Evolutionary conservation across 2,329 filamentous ascomycete genomes (phyloP).

Genomic region (Dryadomyces quercus-mongolicae): DNA sequence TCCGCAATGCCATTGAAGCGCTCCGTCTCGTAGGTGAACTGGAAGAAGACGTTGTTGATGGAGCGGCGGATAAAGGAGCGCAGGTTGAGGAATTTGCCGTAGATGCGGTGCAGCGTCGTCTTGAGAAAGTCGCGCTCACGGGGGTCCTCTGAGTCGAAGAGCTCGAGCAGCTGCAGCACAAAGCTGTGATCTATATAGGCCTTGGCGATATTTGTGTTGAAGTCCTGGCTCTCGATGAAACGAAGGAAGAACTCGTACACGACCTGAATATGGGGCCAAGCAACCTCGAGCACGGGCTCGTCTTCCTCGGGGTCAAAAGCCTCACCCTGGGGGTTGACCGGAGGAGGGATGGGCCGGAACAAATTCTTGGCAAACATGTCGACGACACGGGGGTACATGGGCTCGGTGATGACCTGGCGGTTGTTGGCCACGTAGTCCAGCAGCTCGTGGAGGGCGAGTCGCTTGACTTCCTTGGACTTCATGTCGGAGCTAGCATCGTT

Average conservation of each 20-base stretch:
- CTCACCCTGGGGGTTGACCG: conserved; percentile 94
- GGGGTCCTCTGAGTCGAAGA: conserved; percentile 97
- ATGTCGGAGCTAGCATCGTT: conserved; percentile 97
- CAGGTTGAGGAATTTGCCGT: conserved; percentile 96
- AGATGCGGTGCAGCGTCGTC: conserved; percentile 94
- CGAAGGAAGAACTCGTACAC: conserved; percentile 98
- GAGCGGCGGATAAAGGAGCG: conserved; percentile 94
- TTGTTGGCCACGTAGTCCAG: conserved; percentile 98
- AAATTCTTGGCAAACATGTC: conserved; percentile 99
- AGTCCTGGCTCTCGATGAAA: conserved; percentile 98
- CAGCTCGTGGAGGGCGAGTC: conserved; percentile 86
- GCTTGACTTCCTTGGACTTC: conserved; percentile 99
- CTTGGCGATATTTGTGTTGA: conserved; percentile 99
- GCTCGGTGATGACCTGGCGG: conserved; percentile 93
- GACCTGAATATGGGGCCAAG: conserved; percentile 98
- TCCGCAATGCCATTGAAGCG: conserved; percentile 97
- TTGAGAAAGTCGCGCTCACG: conserved; percentile 95
- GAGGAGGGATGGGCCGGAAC: conserved; percentile 91
- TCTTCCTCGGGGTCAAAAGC: conserved; percentile 98
- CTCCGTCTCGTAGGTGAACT: conserved; percentile 98
- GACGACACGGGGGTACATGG: conserved; percentile 96
- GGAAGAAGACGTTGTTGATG: conserved; percentile 99
- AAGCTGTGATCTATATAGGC: conserved; percentile 98
- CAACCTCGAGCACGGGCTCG: conserved; percentile 92
- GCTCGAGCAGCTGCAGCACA: conserved; percentile 87